Conservation (phyloP, 345 rosid species). For the Aethionema arabicum region DNA sequence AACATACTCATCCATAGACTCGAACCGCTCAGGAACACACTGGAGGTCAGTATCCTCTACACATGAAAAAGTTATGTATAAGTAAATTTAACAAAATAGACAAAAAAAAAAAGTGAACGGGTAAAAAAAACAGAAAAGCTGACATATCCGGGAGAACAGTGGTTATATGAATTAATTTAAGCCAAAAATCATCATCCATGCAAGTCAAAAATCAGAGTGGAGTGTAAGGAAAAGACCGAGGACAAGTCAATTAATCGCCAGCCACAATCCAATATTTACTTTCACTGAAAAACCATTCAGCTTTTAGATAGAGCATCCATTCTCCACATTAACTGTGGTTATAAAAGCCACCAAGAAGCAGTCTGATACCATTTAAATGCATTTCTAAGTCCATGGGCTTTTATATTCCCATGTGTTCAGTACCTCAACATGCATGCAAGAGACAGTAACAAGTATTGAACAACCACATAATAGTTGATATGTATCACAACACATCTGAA, state of each 20-base stretch:
- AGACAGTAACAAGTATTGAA: conserved; percentile 9
- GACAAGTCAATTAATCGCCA: conserved; percentile 24
- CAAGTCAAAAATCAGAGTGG: conserved; percentile 11
- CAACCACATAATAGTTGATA: neutral
- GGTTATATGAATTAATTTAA: conserved; percentile 10
- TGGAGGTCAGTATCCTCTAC: conserved; percentile 90
- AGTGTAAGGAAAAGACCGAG: conserved; percentile 18
- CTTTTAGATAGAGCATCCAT: conserved; percentile 9
- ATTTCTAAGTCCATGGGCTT: conserved; percentile 1
- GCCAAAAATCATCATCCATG: conserved; percentile 16
- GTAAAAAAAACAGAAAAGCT: conserved; percentile 13
- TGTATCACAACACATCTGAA: conserved; percentile 13
- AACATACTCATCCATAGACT: conserved; percentile 83
- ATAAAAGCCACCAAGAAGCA: conserved; percentile 14
- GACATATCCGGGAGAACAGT: neutral
- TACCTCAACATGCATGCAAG: neutral
- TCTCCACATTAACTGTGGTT: conserved; percentile 1
- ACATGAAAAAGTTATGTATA: neutral
- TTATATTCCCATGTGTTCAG: neutral
- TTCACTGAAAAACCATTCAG: conserved; percentile 11
- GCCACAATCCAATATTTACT: conserved; percentile 12
- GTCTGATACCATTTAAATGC: conserved; percentile 11
- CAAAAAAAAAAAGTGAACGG: neutral
- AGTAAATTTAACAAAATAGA: conserved; percentile 4
- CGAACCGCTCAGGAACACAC: conserved; percentile 88